Percentiles rank a stretch among this genome's conserved stretches.
Conservation (phyloP, 2,329 filamentous ascomycete species). For the Mycosphaerella arachidis region DNA sequence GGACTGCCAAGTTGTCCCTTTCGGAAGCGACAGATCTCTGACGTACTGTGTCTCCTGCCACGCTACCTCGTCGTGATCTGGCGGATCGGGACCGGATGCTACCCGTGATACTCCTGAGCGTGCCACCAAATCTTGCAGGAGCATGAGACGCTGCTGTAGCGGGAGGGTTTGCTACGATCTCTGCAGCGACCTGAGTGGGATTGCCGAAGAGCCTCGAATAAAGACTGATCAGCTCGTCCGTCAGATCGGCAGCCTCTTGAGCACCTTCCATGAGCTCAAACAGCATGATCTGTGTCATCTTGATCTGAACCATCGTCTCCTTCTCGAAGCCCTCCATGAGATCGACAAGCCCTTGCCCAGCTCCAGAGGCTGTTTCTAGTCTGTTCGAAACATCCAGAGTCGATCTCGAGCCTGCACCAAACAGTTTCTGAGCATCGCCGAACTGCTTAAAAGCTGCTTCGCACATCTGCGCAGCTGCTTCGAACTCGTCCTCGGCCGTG, state of each 20-base stretch:
- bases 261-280: constrained; percentile 79
- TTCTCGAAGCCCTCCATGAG: constrained; percentile 81
- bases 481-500: constrained; percentile 80
- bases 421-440: constrained; percentile 64
- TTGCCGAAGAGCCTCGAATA: constrained; percentile 78
- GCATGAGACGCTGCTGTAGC: constrained; percentile 39
- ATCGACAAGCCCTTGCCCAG: constrained; percentile 57
- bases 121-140: constrained; percentile 29
- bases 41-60: constrained; percentile 37
- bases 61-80: constrained; percentile 32
- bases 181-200: constrained; percentile 36
- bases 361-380: constrained; percentile 12
- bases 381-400: constrained; percentile 10
- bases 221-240: constrained; percentile 75
- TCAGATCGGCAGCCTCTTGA: constrained; percentile 80
- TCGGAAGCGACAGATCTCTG: constrained; percentile 17
- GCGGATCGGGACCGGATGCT: constrained; percentile 60
- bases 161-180: constrained; percentile 39
- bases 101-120: constrained; percentile 54
- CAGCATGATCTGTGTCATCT: constrained; percentile 87
- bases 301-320: constrained; percentile 83
- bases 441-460: constrained; percentile 92
- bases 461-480: constrained; percentile 74
- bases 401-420: constrained; percentile 55
- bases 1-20: constrained; percentile 19